These are phyloP conservation scores for Penicillium flavigenum DNA, from an alignment of 495 filamentous ascomycete species.

Conservation along the genomic window DNA sequence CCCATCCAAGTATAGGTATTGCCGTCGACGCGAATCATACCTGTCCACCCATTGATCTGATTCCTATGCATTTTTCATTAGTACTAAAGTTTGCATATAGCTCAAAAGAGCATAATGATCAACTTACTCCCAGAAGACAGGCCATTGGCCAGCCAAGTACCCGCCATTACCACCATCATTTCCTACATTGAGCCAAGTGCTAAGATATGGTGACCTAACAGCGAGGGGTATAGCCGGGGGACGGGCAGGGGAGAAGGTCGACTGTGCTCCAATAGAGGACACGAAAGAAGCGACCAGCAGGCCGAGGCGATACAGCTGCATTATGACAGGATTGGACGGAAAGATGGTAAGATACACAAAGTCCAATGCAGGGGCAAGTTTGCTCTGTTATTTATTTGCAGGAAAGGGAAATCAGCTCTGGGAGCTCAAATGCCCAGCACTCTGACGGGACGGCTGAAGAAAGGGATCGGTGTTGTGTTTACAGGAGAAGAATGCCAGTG, in stretches of 20 bases:
- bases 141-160: slow-evolving; percentile 59
- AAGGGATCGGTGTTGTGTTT: slow-evolving; percentile 32
- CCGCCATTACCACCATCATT: slow-evolving; percentile 56
- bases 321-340: slow-evolving; percentile 17
- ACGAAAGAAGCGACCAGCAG: slow-evolving; percentile 28
- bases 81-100: not conserved
- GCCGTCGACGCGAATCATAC: slow-evolving; percentile 57
- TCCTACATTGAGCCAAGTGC: slow-evolving; percentile 54
- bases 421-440: slow-evolving; percentile 7
- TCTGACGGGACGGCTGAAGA: slow-evolving; percentile 18
- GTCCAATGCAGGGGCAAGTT: slow-evolving; percentile 27
- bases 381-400: slow-evolving; percentile 19
- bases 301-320: slow-evolving; percentile 31
- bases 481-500: slow-evolving; percentile 32
- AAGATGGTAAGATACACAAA: slow-evolving; percentile 24
- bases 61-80: slow-evolving; percentile 31
- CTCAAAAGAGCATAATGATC: not conserved
- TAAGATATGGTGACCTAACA: slow-evolving; percentile 58
- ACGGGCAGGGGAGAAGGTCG: slow-evolving; percentile 54
- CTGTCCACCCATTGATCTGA: slow-evolving; percentile 54
- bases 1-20: slow-evolving; percentile 59
- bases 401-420: slow-evolving; percentile 13
- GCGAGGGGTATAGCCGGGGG: slow-evolving; percentile 58
- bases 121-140: slow-evolving; percentile 55
- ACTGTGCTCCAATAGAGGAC: slow-evolving; percentile 33